A percentile compares a stretch with the other conserved stretches of the same genome.
Conservation (phyloP, 2,329 filamentous ascomycete genomes). For the Laburnicola sp. region DNA sequence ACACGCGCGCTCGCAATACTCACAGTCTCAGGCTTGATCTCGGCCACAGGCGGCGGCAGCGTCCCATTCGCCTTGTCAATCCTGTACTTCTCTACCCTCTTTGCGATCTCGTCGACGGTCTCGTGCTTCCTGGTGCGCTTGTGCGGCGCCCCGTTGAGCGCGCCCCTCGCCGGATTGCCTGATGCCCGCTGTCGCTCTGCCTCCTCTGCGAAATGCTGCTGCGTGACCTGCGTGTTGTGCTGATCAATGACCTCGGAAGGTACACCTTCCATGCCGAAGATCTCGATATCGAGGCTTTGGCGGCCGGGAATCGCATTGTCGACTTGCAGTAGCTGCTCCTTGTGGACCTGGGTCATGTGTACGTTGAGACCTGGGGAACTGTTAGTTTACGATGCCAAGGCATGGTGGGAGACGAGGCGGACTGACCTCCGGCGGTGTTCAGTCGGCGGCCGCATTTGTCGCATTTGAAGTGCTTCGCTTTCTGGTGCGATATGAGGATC, state of each 20-base stretch:
- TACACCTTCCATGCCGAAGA: constrained; percentile 98
- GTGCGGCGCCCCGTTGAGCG: constrained; percentile 51
- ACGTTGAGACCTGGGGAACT: constrained; percentile 75
- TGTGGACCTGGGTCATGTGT: constrained; percentile 98
- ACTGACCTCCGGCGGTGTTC: constrained; percentile 89
- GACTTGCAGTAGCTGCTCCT: constrained; percentile 82
- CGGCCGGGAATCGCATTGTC: constrained; percentile 91
- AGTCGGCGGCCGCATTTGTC: constrained; percentile 83
- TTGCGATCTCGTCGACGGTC: constrained; percentile 75
- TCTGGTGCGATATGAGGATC: constrained; percentile 95
- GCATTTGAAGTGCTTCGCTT: constrained; percentile 99
- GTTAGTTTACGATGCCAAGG: not conserved
- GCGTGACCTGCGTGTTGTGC: constrained; percentile 83
- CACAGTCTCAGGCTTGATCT: constrained; percentile 54
- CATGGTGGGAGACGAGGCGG: not conserved
- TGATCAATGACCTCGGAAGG: constrained; percentile 80
- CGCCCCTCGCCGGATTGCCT: constrained; percentile 73
- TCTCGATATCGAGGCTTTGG: constrained; percentile 85
- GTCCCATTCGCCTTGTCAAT: constrained; percentile 48
- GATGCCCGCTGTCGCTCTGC: constrained; percentile 79
- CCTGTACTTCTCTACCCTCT: constrained; percentile 64
- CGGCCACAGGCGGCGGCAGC: constrained; percentile 46
- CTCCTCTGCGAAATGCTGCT: constrained; percentile 83
- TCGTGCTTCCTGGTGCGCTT: constrained; percentile 69
- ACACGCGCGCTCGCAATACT: not conserved